These are phyloP conservation scores for Penicillium sp. DNA, from an alignment of 2,329 filamentous ascomycete species.

Conservation along the genomic window DNA sequence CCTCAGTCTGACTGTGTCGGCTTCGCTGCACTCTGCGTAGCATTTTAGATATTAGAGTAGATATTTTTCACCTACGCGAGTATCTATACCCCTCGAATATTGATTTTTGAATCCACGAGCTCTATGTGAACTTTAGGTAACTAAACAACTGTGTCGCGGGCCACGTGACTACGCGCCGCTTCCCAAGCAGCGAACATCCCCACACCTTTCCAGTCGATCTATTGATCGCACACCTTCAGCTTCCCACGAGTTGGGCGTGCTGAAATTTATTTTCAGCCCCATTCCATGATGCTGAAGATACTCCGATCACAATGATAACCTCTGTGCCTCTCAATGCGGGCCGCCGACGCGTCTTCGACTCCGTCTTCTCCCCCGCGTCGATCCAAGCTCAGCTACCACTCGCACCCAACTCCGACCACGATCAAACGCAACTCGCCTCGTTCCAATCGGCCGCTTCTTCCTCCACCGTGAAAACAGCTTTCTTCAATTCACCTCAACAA, in stretches of 20 bases:
- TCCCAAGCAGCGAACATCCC: not conserved
- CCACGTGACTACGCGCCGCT: conserved; percentile 13
- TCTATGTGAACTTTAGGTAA: not conserved
- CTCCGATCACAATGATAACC: conserved; percentile 27
- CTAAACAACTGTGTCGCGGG: not conserved
- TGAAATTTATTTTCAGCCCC: not conserved
- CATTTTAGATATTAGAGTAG: not conserved
- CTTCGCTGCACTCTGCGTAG: not conserved
- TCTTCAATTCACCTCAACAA: conserved; percentile 12
- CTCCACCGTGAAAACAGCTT: conserved; percentile 21
- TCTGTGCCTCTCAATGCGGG: conserved; percentile 27
- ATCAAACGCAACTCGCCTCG: conserved; percentile 16
- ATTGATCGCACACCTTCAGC: not conserved
- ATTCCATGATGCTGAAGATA: conserved; percentile 17
- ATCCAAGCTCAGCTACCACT: conserved; percentile 35
- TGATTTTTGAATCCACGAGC: not conserved
- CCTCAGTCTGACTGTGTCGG: not conserved
- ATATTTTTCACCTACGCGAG: not conserved
- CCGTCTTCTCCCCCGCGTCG: conserved; percentile 45
- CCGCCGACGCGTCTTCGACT: conserved; percentile 46
- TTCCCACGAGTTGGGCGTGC: conserved; percentile 1
- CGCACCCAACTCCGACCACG: conserved; percentile 25
- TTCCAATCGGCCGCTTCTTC: conserved; percentile 20
- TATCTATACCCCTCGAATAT: not conserved
- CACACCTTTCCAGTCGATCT: not conserved